A percentile compares a stretch with the other conserved stretches of the same genome.
Evolutionary conservation across 306 rosid species (phyloP).

Genomic region (Vigna trinervia): DNA sequence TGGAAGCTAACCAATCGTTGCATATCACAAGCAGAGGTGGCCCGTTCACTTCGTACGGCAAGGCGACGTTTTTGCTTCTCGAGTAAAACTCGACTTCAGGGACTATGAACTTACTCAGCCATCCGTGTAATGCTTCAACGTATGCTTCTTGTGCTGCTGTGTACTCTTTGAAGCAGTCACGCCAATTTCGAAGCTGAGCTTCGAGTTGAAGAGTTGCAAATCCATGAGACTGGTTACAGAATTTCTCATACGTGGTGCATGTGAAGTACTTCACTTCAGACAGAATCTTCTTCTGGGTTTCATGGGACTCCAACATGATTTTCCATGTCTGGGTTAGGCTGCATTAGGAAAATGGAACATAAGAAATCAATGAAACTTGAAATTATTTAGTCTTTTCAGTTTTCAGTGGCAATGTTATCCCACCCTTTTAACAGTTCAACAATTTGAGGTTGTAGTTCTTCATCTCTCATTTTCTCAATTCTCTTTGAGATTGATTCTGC

Average conservation of each 20-base stretch:
- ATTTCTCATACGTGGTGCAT: constrained; percentile 64
- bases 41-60: constrained; percentile 64
- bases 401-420: constrained; percentile 42
- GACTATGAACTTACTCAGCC: constrained; percentile 80
- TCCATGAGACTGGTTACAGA: constrained; percentile 78
- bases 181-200: constrained; percentile 90
- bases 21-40: constrained; percentile 82
- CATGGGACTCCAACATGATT: constrained; percentile 84
- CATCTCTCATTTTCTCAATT: constrained; percentile 86
- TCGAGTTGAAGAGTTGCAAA: constrained; percentile 80
- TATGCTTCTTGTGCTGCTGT: constrained; percentile 79
- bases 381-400: constrained; percentile 32
- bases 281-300: constrained; percentile 86
- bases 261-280: constrained; percentile 76
- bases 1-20: constrained; percentile 74
- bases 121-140: constrained; percentile 83
- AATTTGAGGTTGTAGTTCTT: constrained; percentile 88
- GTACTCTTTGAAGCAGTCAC: constrained; percentile 66
- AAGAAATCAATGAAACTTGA: constrained; percentile 47
- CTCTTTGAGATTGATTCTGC: constrained; percentile 89
- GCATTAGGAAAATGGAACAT: constrained; percentile 58
- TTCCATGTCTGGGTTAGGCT: constrained; percentile 85
- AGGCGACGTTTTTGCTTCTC: constrained; percentile 54
- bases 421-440: constrained; percentile 91
- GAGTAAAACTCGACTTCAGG: constrained; percentile 86